phyloP scores from a whole-genome alignment of 176 grass and related monocot species.

The bread wheat (Triticum aestivum) region DNA sequence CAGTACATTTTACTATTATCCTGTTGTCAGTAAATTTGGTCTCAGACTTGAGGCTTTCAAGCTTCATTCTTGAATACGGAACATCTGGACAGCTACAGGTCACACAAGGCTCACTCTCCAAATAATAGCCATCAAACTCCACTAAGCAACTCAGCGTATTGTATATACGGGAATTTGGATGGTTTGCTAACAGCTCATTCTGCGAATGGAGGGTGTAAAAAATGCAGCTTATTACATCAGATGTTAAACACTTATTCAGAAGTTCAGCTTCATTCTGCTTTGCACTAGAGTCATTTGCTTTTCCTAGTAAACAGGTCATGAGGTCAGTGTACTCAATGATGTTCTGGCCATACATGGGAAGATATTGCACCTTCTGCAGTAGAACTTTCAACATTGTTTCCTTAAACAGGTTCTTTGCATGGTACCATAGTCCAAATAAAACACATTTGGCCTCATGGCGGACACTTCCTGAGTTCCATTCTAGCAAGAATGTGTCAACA shows the following conservation, averaged over 20 bases:
- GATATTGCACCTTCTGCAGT: conserved; percentile 71
- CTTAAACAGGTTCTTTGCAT: conserved; percentile 68
- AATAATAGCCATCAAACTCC: conserved; percentile 96
- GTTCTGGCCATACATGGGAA: conserved; percentile 91
- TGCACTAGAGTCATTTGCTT: conserved; percentile 54
- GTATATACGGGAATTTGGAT: conserved; percentile 96
- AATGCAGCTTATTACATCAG: conserved; percentile 84
- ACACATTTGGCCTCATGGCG: conserved; percentile 93
- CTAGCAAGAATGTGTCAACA: conserved; percentile 80
- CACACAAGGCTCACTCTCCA: conserved; percentile 97
- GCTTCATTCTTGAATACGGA: conserved; percentile 86
- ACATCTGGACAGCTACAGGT: conserved; percentile 98
- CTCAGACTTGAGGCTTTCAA: conserved; percentile 96
- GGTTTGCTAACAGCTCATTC: conserved; percentile 98
- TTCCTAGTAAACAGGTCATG: conserved; percentile 82
- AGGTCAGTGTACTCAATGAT: conserved; percentile 94
- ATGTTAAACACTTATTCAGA: conserved; percentile 67
- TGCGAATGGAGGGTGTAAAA: conserved; percentile 85
- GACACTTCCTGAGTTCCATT: conserved; percentile 91
- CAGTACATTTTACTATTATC: conserved; percentile 97
- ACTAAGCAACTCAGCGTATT: conserved; percentile 84
- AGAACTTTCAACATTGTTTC: conserved; percentile 70
- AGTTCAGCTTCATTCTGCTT: conserved; percentile 74
- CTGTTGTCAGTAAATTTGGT: conserved; percentile 97
- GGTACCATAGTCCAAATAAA: conserved; percentile 86